Base-by-base conservation (phyloP, 2,329 filamentous ascomycete species). In the Diaporthe vexans region DNA sequence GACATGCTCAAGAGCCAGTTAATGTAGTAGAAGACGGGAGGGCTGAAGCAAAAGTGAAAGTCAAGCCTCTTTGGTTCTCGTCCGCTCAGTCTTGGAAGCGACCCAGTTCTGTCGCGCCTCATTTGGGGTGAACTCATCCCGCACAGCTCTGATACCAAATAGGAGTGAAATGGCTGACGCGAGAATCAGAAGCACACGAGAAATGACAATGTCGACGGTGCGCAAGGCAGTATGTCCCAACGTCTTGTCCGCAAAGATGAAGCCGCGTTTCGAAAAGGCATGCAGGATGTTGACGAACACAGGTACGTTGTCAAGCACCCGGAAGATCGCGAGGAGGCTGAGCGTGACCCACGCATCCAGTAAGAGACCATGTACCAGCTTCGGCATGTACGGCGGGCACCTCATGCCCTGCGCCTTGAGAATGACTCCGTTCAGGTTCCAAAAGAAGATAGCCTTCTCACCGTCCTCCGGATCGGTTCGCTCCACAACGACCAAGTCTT, bases 381-480 rank as follows among this genome's bases (percentile, higher is more conserved):
- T 35, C 0, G 77, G 76, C 0, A 78, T 76, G 13, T 79, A 73
- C 1, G 74, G 71, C 21, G 74, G 74, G 29, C 67, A 67, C 15
- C 1, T 46, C 19, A 71, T 15, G 4, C 35, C 59, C 26, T 75
- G 73, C 17, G 76, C 79, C 46, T 78, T 77, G 8, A 86, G 77
- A 19, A 85, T 80, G 4, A 85, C 78, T 0, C 84, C 84, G 56
- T 88, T 88, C 35, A 88, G 73, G 68, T 88, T 88, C 81, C 86
- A 84, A 76, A 88, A 89, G 78, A 89, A 88, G 0, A 86, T 74
- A 2, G 84, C 81, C 77, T 89, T 89, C 15, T 81, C 77, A 0
- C 85, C 82, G 70, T 88, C 86, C 7, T 73, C 78, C 0, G 87
- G 87, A 21, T 85, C 83, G 0, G 86, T 88, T 79, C 85, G 83